phyloP scores from a whole-genome alignment of 768 basidiomycete genomes.

The Leccinum boreale region DNA sequence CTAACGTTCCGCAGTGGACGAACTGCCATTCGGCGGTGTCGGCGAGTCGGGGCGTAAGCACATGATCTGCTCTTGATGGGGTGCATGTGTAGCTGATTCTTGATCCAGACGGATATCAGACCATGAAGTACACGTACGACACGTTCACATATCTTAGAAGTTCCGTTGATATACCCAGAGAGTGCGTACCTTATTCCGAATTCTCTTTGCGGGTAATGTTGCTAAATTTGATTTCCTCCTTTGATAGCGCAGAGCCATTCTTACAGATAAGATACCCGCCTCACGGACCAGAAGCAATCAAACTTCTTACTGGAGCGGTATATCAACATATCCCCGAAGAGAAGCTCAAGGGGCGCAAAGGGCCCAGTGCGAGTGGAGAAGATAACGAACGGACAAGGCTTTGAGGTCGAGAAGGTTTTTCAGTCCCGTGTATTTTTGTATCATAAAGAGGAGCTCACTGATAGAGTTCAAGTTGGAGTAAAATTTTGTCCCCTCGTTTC shows the following conservation, averaged over 20 bases:
- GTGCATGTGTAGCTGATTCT: not conserved
- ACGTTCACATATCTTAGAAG: slow-evolving; percentile 49
- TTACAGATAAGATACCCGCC: slow-evolving; percentile 25
- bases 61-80: not conserved
- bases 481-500: not conserved
- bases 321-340: slow-evolving; percentile 17
- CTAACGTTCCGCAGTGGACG: slow-evolving; percentile 22
- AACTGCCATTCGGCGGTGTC: slow-evolving; percentile 51
- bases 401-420: not conserved
- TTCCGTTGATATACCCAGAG: slow-evolving; percentile 54
- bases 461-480: not conserved
- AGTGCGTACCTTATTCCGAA: slow-evolving; percentile 33
- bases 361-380: not conserved
- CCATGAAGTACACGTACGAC: slow-evolving; percentile 52
- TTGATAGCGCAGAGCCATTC: slow-evolving; percentile 20
- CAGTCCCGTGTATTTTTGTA: not conserved
- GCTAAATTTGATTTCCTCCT: slow-evolving; percentile 1
- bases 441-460: not conserved
- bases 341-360: not conserved
- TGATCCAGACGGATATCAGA: slow-evolving; percentile 50
- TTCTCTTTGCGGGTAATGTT: not conserved
- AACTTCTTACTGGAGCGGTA: slow-evolving; percentile 7
- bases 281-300: slow-evolving; percentile 14
- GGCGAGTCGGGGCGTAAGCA: slow-evolving; percentile 65
- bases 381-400: not conserved